Conservation (phyloP, 495 filamentous ascomycete species). For the Penicillium desertorum region DNA sequence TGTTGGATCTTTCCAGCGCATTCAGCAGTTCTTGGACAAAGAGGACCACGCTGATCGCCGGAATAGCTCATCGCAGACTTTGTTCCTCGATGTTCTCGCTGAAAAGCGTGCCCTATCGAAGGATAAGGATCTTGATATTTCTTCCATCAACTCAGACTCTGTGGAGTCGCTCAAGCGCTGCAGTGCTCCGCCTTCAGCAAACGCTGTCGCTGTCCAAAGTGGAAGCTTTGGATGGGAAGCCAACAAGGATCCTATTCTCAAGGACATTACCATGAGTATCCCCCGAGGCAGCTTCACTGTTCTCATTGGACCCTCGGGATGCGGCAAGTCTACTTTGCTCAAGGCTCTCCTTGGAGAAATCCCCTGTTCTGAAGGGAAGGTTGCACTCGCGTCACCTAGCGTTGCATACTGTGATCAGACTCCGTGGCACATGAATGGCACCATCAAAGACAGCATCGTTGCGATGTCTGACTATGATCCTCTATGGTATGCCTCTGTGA, state of each 20-base stretch:
- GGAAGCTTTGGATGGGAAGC: conserved; percentile 53
- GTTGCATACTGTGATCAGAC: conserved; percentile 56
- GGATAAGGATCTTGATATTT: conserved; percentile 20
- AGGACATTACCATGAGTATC: conserved; percentile 42
- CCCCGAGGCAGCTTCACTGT: conserved; percentile 46
- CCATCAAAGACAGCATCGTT: conserved; percentile 58
- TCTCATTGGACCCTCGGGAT: conserved; percentile 60
- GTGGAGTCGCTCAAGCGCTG: conserved; percentile 29
- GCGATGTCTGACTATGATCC: conserved; percentile 54
- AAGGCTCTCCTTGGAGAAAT: conserved; percentile 59
- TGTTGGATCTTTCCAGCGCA: conserved; percentile 57
- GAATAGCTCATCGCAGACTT: conserved; percentile 21
- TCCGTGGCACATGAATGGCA: conserved; percentile 57
- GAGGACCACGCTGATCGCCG: conserved; percentile 38
- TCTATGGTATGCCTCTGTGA: conserved; percentile 59
- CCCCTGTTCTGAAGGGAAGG: conserved; percentile 40
- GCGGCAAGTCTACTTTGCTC: conserved; percentile 60
- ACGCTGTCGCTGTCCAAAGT: conserved; percentile 43
- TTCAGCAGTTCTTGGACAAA: conserved; percentile 57
- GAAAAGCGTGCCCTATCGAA: conserved; percentile 26
- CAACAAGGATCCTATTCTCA: conserved; percentile 44
- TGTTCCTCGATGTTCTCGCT: conserved; percentile 24
- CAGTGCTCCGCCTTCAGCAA: conserved; percentile 16
- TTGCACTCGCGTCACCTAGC: conserved; percentile 36
- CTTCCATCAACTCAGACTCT: conserved; percentile 26